Evolutionary conservation across 108 stramenopile genomes (phyloP).

Genomic region (Bacterosira constricta): DNA sequence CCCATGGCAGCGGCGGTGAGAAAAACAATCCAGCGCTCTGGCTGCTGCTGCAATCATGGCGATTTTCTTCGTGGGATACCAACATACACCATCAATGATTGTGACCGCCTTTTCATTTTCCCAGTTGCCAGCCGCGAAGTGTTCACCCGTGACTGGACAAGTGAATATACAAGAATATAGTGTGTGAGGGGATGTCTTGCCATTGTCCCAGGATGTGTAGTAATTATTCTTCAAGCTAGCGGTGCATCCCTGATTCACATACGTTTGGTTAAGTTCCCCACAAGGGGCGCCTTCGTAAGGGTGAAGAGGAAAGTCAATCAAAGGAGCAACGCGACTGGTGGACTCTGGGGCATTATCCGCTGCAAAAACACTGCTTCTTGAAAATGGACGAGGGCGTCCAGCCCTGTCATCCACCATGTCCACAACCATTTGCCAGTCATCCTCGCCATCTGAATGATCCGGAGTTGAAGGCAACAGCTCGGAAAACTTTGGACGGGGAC

Average conservation of each 20-base stretch:
- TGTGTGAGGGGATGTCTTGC: neutral
- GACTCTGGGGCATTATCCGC: neutral
- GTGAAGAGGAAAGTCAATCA: constrained; percentile 21
- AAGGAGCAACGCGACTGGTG: neutral
- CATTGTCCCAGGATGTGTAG: constrained; percentile 23
- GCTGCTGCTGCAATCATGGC: constrained; percentile 29
- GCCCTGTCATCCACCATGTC: no score
- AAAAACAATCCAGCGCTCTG: constrained; percentile 23
- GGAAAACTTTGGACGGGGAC: constrained; percentile 1
- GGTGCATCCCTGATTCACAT: neutral
- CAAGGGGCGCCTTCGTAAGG: constrained; percentile 28
- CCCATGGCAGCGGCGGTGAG: constrained; percentile 20
- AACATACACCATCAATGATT: constrained; percentile 3
- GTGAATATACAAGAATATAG: constrained; percentile 25
- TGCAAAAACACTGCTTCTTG: neutral
- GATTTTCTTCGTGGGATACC: constrained; percentile 26
- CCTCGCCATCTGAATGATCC: neutral
- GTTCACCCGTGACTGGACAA: constrained; percentile 18
- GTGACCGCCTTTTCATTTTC: neutral
- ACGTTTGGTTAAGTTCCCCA: constrained; percentile 22
- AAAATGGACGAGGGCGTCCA: neutral
- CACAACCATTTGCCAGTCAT: neutral
- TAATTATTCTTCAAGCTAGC: constrained; percentile 3
- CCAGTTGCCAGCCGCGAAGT: constrained; percentile 19
- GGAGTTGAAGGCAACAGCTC: neutral